Evolutionary conservation across 202 grass and related monocot genomes (phyloP), one percentile per base, ranked within the genome.

Genomic region (Sporobolus alterniflorus): DNA sequence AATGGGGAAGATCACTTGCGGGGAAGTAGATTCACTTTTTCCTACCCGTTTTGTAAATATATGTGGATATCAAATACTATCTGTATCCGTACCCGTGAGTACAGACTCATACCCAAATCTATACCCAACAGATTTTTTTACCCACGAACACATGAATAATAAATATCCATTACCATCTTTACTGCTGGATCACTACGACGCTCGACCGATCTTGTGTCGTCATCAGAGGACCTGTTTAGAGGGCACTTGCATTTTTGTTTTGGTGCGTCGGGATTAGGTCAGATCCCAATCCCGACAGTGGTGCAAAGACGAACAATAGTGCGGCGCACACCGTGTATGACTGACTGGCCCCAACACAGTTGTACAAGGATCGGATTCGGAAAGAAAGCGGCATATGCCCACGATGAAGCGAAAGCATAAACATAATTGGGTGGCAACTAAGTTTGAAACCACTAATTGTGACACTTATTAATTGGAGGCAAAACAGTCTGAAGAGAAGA

Each of bases 401-500:
- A 78, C 14, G 73, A 48, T 26, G 34, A 6, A 36, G 41, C 20
- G n/a, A 40, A 30, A 5, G 57, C 26, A 15, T 15, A 61, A 47
- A 34, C 33, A 64, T 18, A 31, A 30, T 34, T n/a, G 51, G 9
- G 8, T 21, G 77, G 62, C 88, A 85, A 77, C 82, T 85, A 40
- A 6, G 51, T 24, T 22, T 33, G 70, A 80, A 54, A 17, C 43
- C 71, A 68, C 81, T 75, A 63, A 43, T 79, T 12, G 13, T 16
- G 6, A 61, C 60, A 43, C n/a, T n/a, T n/a, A 18, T 43, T 83
- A 46, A 70, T 69, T 50, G 1, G 47, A 10, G 49, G 33, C 47
- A 16, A 17, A 71, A n/a, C 39, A 47, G 56, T 15, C 33, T 54
- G 29, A 40, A 4, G 39, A 7, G 3, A 7, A 40, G 20, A 69